Evolutionary conservation across 2,329 filamentous ascomycete species (phyloP).

Genomic region (Colletotrichum sp.): DNA sequence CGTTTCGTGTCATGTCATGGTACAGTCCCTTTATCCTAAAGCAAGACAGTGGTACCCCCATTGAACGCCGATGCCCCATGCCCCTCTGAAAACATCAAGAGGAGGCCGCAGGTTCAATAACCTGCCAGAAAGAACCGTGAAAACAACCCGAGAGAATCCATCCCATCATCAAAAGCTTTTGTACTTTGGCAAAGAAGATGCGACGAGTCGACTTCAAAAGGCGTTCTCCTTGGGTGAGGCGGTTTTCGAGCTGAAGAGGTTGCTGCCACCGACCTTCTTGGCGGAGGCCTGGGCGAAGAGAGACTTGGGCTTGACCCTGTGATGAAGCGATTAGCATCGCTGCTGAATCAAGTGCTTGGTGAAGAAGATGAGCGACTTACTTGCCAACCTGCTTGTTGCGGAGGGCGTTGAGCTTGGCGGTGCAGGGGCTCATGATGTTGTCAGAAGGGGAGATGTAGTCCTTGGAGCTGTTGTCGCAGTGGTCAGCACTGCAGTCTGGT

Average conservation of each 20-base stretch:
- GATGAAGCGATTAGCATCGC: neutral
- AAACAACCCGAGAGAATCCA: constrained; percentile 6
- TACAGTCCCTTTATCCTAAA: constrained; percentile 17
- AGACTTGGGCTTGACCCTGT: constrained; percentile 69
- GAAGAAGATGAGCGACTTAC: constrained; percentile 50
- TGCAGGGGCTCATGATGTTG: constrained; percentile 86
- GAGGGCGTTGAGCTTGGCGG: constrained; percentile 80
- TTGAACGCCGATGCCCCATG: constrained; percentile 18
- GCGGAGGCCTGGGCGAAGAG: constrained; percentile 70
- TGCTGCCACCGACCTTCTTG: constrained; percentile 59
- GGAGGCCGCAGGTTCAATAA: neutral
- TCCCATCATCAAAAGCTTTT: constrained; percentile 17
- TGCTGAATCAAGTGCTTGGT: neutral
- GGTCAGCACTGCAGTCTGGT: constrained; percentile 8
- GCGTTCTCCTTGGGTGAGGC: constrained; percentile 14
- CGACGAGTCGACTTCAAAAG: neutral
- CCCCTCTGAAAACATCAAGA: neutral
- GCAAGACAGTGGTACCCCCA: constrained; percentile 11
- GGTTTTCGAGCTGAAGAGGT: constrained; percentile 31
- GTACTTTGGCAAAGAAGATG: constrained; percentile 16
- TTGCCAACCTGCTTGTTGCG: constrained; percentile 82
- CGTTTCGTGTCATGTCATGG: constrained; percentile 25
- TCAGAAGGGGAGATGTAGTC: constrained; percentile 85
- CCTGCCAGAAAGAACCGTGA: neutral
- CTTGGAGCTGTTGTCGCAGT: constrained; percentile 37